Conservation (phyloP, 2,329 filamentous ascomycete species). For the Bipolaris zeicola region DNA sequence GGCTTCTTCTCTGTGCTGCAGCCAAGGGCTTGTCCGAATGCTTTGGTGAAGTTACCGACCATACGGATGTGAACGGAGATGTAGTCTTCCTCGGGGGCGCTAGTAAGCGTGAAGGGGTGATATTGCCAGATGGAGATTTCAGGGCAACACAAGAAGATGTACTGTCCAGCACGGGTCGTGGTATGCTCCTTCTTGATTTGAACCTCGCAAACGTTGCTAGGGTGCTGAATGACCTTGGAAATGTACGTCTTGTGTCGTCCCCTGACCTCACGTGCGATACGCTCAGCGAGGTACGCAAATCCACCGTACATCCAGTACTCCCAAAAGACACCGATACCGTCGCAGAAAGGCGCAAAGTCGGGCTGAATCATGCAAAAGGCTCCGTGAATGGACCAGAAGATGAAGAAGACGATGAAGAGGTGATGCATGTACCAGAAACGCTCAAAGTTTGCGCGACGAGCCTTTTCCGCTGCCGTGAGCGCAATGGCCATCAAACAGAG, state of each 20-base stretch:
- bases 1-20: slow-evolving; percentile 71
- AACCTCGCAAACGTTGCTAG: slow-evolving; percentile 86
- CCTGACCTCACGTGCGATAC: slow-evolving; percentile 76
- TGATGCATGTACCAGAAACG: slow-evolving; percentile 92
- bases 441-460: slow-evolving; percentile 80
- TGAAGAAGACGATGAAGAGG: slow-evolving; percentile 85
- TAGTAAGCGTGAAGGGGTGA: slow-evolving; percentile 85
- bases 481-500: slow-evolving; percentile 79
- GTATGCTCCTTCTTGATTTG: slow-evolving; percentile 91
- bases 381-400: slow-evolving; percentile 90
- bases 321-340: slow-evolving; percentile 81
- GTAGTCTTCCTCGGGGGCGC: slow-evolving; percentile 86
- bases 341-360: slow-evolving; percentile 79
- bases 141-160: slow-evolving; percentile 88
- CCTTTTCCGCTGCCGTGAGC: slow-evolving; percentile 76
- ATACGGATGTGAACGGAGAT: slow-evolving; percentile 85
- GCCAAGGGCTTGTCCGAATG: slow-evolving; percentile 71
- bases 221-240: slow-evolving; percentile 87
- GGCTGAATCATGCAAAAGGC: slow-evolving; percentile 91
- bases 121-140: slow-evolving; percentile 88
- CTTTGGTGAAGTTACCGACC: slow-evolving; percentile 80
- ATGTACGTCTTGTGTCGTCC: slow-evolving; percentile 84
- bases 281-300: slow-evolving; percentile 79
- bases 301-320: slow-evolving; percentile 89
- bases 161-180: slow-evolving; percentile 80